These are phyloP conservation scores for Auricularia cornea DNA, from an alignment of 768 basidiomycete genomes.

Conservation along the genomic window DNA sequence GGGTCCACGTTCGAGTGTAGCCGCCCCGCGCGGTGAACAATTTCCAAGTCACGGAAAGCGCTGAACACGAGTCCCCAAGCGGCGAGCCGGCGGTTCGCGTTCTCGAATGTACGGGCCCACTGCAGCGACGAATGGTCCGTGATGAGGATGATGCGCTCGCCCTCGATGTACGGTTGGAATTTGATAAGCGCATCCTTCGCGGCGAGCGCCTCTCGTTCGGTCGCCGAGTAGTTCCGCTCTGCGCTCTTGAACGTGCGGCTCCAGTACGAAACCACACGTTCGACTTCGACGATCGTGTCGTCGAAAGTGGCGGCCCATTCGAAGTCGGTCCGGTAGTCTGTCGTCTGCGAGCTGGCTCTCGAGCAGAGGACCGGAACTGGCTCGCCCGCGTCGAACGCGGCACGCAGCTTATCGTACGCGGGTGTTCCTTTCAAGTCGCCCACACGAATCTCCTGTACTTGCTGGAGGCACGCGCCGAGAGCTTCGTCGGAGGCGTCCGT, in stretches of 20 bases:
- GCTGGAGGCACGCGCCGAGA: conserved; percentile 23
- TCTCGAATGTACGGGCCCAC: conserved; percentile 10
- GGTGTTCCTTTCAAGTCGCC: conserved; percentile 16
- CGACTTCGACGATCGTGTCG: conserved; percentile 7
- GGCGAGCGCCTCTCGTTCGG: conserved; percentile 11
- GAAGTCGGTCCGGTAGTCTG: conserved; percentile 19
- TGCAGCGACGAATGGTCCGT: conserved; percentile 11
- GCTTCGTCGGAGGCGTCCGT: conserved; percentile 13
- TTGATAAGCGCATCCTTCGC: conserved; percentile 11
- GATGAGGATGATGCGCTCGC: conserved; percentile 8
- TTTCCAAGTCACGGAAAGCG: conserved; percentile 8
- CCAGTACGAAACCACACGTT: conserved; percentile 12
- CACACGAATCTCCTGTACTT: conserved; percentile 16
- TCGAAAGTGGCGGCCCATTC: conserved; percentile 13
- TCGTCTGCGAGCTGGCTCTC: conserved; percentile 16
- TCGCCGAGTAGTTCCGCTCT: conserved; percentile 11
- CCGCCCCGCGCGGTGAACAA: conserved; percentile 9
- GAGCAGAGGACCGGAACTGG: conserved; percentile 2
- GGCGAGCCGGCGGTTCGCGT: conserved; percentile 8
- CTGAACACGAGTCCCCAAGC: conserved; percentile 4
- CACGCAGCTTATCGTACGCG: conserved; percentile 10
- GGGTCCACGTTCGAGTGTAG: conserved; percentile 13
- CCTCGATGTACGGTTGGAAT: conserved; percentile 13
- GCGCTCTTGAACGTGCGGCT: conserved; percentile 10
- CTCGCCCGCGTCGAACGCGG: conserved; percentile 2